A percentile compares a stretch with the other conserved stretches of the same genome.
Evolutionary conservation across 2,329 filamentous ascomycete genomes (phyloP).

Genomic region (Claviceps lovelessii): DNA sequence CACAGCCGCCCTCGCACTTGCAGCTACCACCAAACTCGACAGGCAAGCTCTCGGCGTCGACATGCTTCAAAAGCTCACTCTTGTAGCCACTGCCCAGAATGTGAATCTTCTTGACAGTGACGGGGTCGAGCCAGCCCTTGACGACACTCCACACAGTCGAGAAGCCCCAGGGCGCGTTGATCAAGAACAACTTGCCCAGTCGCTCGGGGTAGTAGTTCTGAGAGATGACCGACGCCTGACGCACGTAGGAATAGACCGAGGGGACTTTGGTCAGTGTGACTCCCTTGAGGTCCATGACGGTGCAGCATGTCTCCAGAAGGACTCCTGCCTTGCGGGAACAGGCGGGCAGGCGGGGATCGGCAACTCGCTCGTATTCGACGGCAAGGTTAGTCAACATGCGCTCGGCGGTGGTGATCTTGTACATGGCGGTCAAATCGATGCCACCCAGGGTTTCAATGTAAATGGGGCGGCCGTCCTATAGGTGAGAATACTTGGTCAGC

Average conservation of each 20-base stretch:
- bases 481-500: neutral
- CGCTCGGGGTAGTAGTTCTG: conserved; percentile 99
- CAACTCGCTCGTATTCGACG: conserved; percentile 91
- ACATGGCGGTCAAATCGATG: conserved; percentile 78
- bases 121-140: conserved; percentile 90
- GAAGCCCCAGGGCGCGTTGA: conserved; percentile 97
- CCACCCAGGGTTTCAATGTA: conserved; percentile 96
- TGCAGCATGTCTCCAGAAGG: conserved; percentile 94
- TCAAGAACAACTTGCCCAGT: conserved; percentile 87
- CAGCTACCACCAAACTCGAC: conserved; percentile 74
- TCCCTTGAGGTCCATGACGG: conserved; percentile 94
- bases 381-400: conserved; percentile 96
- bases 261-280: conserved; percentile 70
- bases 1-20: conserved; percentile 68
- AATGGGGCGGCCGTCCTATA: conserved; percentile 84
- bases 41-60: conserved; percentile 82
- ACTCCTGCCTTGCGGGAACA: conserved; percentile 84
- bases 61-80: conserved; percentile 68
- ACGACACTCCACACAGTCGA: conserved; percentile 69
- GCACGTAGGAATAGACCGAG: conserved; percentile 79
- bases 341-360: conserved; percentile 83
- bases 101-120: conserved; percentile 93
- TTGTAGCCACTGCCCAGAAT: conserved; percentile 72
- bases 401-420: conserved; percentile 81
- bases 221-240: conserved; percentile 71